These are phyloP conservation scores for Hypoxylon sp. DNA, from an alignment of 2,329 filamentous ascomycete genomes.

Conservation along the genomic window DNA sequence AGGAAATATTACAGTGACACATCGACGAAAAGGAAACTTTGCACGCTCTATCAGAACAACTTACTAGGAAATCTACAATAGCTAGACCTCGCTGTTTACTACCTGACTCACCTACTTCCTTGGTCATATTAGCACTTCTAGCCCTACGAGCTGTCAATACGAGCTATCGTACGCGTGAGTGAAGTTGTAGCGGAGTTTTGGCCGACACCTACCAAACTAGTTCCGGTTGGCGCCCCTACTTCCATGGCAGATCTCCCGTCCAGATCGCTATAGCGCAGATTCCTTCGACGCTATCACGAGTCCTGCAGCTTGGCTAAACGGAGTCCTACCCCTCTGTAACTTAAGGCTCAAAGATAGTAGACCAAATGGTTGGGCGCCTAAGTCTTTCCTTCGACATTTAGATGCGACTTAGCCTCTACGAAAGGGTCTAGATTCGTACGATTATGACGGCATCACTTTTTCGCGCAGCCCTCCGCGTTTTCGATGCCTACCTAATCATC, in stretches of 20 bases:
- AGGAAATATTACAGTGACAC: slow-evolving; percentile 3
- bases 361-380: slow-evolving; percentile 25
- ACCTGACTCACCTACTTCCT: slow-evolving; percentile 7
- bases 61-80: not conserved
- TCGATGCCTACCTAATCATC: slow-evolving; percentile 15
- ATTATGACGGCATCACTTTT: slow-evolving; percentile 43
- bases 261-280: slow-evolving; percentile 17
- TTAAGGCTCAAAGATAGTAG: slow-evolving; percentile 22
- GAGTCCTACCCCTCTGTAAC: slow-evolving; percentile 25
- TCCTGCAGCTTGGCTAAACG: slow-evolving; percentile 27
- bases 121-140: slow-evolving; percentile 13
- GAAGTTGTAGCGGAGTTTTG: slow-evolving; percentile 21
- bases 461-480: slow-evolving; percentile 11
- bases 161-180: slow-evolving; percentile 12
- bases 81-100: not conserved
- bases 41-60: not conserved
- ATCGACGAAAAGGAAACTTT: slow-evolving; percentile 10
- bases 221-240: slow-evolving; percentile 21
- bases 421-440: slow-evolving; percentile 33
- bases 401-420: slow-evolving; percentile 31
- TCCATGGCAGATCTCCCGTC: slow-evolving; percentile 29
- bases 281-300: slow-evolving; percentile 26
- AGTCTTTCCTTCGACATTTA: slow-evolving; percentile 20
- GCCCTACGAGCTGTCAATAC: slow-evolving; percentile 25
- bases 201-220: slow-evolving; percentile 25